A percentile compares a stretch with the other conserved stretches of the same genome.
phyloP scores from a whole-genome alignment of 2,329 filamentous ascomycete genomes.

The Aspergillus cejpii region DNA sequence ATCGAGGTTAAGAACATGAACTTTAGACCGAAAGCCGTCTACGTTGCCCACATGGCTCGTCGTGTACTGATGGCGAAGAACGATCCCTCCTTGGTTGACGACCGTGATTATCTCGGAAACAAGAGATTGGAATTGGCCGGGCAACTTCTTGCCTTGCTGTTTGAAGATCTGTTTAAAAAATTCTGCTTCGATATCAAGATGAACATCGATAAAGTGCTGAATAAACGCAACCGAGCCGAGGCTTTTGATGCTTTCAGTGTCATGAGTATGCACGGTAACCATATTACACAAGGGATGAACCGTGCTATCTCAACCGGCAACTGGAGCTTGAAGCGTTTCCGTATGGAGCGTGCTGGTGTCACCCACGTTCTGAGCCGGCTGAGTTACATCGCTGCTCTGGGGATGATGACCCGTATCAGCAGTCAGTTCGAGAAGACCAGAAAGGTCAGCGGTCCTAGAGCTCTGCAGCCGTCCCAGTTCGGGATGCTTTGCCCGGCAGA shows the following conservation, averaged over 20 bases:
- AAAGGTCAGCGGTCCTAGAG: conserved; percentile 92
- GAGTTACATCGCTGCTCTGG: conserved; percentile 92
- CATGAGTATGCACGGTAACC: conserved; percentile 74
- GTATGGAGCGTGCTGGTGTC: conserved; percentile 95
- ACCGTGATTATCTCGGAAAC: conserved; percentile 96
- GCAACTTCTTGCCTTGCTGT: conserved; percentile 84
- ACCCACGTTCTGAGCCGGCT: conserved; percentile 92
- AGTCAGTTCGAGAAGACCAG: conserved; percentile 98
- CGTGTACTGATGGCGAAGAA: conserved; percentile 90
- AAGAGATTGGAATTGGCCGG: conserved; percentile 92
- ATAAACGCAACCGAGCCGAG: conserved; percentile 83
- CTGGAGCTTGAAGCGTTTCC: conserved; percentile 96
- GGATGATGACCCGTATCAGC: conserved; percentile 99
- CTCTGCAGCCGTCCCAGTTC: conserved; percentile 93
- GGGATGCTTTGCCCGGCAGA: conserved; percentile 97
- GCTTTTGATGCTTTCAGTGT: conserved; percentile 82
- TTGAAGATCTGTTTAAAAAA: conserved; percentile 96
- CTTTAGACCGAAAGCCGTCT: conserved; percentile 94
- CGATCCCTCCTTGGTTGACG: conserved; percentile 82
- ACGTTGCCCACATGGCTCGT: conserved; percentile 95
- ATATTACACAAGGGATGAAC: conserved; percentile 89
- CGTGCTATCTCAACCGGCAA: conserved; percentile 95
- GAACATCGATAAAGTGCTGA: conserved; percentile 90
- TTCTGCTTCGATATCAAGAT: conserved; percentile 84
- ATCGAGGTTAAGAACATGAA: conserved; percentile 87